phyloP scores from a whole-genome alignment of 148 eudicot species.

The Persicaria tinctoria region DNA sequence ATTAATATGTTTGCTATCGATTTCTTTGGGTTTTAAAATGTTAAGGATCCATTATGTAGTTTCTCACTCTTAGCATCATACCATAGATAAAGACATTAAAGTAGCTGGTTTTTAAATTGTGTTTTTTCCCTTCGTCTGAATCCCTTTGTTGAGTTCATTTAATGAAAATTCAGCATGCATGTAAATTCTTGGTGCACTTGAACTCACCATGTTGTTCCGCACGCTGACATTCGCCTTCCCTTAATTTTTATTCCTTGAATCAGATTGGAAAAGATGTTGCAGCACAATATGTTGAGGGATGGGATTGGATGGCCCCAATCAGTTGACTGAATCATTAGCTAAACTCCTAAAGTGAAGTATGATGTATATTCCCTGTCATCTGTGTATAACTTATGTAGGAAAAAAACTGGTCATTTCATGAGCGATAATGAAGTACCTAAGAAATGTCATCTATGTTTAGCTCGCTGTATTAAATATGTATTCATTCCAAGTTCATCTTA shows the following conservation, averaged over 20 bases:
- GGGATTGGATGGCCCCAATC: constrained; percentile 98
- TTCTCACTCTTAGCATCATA: too few relatives aligned
- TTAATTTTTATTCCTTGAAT: constrained; percentile 9
- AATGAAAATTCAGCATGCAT: too few relatives aligned
- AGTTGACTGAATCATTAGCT: constrained; percentile 38
- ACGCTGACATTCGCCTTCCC: neutral
- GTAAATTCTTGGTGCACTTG: too few relatives aligned
- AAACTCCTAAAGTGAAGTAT: neutral
- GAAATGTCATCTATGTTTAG: neutral
- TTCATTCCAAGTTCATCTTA: neutral
- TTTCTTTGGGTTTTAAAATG: neutral
- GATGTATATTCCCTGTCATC: neutral
- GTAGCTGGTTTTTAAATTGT: too few relatives aligned
- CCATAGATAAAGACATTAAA: too few relatives aligned
- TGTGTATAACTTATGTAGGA: neutral
- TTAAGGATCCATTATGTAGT: neutral
- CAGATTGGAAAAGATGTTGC: constrained; percentile 98
- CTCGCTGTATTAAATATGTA: neutral
- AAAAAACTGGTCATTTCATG: neutral
- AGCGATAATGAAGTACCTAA: neutral
- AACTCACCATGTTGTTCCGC: neutral
- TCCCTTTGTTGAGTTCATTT: too few relatives aligned
- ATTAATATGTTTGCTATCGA: neutral
- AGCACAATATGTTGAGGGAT: constrained; percentile 92
- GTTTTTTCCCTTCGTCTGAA: too few relatives aligned